Conservation (phyloP, 345 rosid species). For the Gossypioides kirkii region DNA sequence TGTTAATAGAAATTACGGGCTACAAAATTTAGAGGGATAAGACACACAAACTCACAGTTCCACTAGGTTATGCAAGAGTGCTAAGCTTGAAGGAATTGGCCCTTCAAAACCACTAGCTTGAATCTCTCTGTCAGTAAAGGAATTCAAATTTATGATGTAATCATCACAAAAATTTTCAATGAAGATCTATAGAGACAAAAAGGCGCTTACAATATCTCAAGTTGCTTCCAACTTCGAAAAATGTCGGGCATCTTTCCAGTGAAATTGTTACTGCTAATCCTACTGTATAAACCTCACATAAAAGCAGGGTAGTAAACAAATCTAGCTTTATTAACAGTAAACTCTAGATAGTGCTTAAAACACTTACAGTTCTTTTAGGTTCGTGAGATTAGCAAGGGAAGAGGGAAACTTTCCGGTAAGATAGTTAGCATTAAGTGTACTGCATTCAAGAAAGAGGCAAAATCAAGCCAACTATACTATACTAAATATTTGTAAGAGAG, state of each 20-base stretch:
- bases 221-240: slow-evolving; percentile 13
- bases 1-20: neutral
- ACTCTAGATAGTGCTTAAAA: neutral
- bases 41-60: slow-evolving; percentile 35
- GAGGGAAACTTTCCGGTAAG: slow-evolving; percentile 14
- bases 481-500: neutral
- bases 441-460: neutral
- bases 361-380: slow-evolving; percentile 4
- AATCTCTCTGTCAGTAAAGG: slow-evolving; percentile 36
- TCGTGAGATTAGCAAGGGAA: slow-evolving; percentile 3
- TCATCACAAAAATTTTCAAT: neutral
- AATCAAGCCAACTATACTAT: neutral
- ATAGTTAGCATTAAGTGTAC: slow-evolving; percentile 11
- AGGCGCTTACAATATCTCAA: slow-evolving; percentile 1
- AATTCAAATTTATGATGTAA: neutral
- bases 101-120: slow-evolving; percentile 52
- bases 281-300: neutral
- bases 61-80: slow-evolving; percentile 21
- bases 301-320: neutral
- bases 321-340: neutral
- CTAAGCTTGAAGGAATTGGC: slow-evolving; percentile 40
- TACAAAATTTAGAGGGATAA: too few relatives aligned
- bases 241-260: slow-evolving; percentile 11
- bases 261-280: slow-evolving; percentile 20
- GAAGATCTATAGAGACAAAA: neutral